These are phyloP conservation scores for Russula abietina DNA, from an alignment of 768 basidiomycete species.

Conservation along the genomic window DNA sequence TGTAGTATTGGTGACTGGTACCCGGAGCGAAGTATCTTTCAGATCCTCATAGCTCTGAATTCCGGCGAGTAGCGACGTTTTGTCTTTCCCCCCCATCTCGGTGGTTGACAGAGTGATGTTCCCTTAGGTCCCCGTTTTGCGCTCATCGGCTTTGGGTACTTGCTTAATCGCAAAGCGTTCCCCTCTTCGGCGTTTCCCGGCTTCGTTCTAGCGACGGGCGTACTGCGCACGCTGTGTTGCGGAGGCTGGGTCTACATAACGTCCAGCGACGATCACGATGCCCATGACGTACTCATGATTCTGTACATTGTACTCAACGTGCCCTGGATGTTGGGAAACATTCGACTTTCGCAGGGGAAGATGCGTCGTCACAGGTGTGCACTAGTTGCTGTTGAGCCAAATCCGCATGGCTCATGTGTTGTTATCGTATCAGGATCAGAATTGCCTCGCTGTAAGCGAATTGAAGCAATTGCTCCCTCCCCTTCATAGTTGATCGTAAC, in stretches of 20 bases:
- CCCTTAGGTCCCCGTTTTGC: conserved; percentile 57
- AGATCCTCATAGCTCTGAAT: conserved; percentile 81
- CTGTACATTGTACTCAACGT: conserved; percentile 75
- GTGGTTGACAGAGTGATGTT: neutral
- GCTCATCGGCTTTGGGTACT: conserved; percentile 58
- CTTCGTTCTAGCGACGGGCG: conserved; percentile 53
- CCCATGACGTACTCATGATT: conserved; percentile 86
- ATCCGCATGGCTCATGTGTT: neutral
- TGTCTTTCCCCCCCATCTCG: neutral
- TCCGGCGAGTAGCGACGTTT: conserved; percentile 43
- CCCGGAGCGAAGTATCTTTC: conserved; percentile 78
- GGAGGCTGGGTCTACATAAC: conserved; percentile 94
- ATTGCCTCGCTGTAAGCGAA: conserved; percentile 46
- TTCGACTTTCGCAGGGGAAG: conserved; percentile 49
- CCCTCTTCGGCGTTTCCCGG: conserved; percentile 36
- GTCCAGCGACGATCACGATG: conserved; percentile 73
- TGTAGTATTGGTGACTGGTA: conserved; percentile 88
- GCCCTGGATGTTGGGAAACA: conserved; percentile 79
- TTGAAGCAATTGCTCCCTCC: too few relatives aligned
- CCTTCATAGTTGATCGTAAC: neutral
- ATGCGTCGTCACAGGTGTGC: conserved; percentile 50
- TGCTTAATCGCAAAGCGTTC: conserved; percentile 44
- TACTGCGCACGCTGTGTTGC: conserved; percentile 72
- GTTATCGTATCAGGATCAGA: conserved; percentile 37
- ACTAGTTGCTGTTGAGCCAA: neutral